Evolutionary conservation across 352 stramenopile species (phyloP).

Genomic region (Pythium sp.): DNA sequence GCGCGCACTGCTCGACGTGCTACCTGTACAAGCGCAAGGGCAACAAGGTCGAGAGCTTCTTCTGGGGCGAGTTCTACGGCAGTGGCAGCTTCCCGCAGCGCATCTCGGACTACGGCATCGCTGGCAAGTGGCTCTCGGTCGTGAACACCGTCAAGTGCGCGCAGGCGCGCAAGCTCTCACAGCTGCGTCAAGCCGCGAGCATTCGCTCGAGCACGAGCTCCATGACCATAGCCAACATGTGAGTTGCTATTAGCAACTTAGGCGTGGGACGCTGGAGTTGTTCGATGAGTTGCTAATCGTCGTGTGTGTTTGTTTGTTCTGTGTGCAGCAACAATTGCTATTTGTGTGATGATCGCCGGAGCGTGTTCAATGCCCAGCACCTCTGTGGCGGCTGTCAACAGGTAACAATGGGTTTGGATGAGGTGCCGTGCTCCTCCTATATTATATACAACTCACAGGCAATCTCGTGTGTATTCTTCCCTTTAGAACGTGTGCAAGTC

Average conservation of each 20-base stretch:
- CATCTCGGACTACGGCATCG: conserved; percentile 31
- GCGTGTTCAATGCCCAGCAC: neutral
- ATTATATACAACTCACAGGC: neutral
- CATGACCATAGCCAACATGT: neutral
- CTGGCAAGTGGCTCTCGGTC: conserved; percentile 35
- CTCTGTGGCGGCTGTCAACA: conserved; percentile 30
- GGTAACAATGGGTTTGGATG: conserved; percentile 10
- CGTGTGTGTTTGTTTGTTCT: neutral
- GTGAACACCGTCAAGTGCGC: conserved; percentile 26
- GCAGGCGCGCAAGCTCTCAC: conserved; percentile 14
- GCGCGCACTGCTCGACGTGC: conserved; percentile 25
- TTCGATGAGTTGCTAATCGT: neutral
- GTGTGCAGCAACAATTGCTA: conserved; percentile 20
- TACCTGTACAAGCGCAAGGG: conserved; percentile 29
- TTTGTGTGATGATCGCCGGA: conserved; percentile 1
- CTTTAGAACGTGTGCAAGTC: conserved; percentile 40
- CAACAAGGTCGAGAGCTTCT: conserved; percentile 28
- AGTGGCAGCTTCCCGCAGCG: conserved; percentile 27
- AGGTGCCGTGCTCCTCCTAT: too few species aligned
- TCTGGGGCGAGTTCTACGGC: conserved; percentile 31
- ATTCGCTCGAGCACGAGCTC: neutral
- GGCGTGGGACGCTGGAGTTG: neutral
- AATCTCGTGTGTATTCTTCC: neutral
- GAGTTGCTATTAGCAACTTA: neutral
- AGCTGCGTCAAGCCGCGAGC: conserved; percentile 11